Percentiles rank a stretch among this genome's conserved stretches.
Evolutionary conservation across 345 rosid species (phyloP).

Genomic region (Gossypium bickii): DNA sequence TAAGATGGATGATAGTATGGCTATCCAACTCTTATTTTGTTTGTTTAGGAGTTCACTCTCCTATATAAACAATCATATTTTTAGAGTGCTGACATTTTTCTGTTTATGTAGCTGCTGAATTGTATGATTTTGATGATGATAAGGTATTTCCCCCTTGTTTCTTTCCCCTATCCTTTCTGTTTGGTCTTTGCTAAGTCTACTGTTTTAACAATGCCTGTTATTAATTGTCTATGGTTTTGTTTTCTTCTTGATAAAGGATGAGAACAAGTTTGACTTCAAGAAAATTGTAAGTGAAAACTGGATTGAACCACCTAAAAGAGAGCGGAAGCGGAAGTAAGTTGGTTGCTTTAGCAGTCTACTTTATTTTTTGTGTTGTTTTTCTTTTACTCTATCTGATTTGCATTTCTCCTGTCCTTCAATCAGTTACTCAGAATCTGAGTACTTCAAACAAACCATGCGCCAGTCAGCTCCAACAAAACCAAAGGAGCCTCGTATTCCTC

Average conservation of each 20-base stretch:
- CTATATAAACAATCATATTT: background rate
- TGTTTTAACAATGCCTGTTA: conserved; percentile 1
- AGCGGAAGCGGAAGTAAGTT: conserved; percentile 95
- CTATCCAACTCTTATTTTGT: background rate
- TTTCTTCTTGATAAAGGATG: conserved; percentile 55
- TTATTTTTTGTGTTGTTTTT: background rate
- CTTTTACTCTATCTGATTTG: conserved; percentile 4
- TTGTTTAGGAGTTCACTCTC: conserved; percentile 1
- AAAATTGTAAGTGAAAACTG: conserved; percentile 93
- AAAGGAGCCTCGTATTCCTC: conserved; percentile 95
- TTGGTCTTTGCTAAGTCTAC: background rate
- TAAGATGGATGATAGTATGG: conserved; percentile 95
- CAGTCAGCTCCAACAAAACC: conserved; percentile 94
- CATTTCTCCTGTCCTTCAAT: conserved; percentile 8
- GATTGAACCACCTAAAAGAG: conserved; percentile 98
- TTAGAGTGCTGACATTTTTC: conserved; percentile 8
- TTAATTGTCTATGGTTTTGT: background rate
- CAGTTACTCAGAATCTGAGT: conserved; percentile 95
- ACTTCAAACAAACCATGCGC: conserved; percentile 94
- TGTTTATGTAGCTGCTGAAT: conserved; percentile 69
- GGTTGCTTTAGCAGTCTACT: background rate
- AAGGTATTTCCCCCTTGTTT: conserved; percentile 40
- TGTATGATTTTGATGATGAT: conserved; percentile 87
- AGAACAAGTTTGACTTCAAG: conserved; percentile 86
- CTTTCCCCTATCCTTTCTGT: background rate